Evolutionary conservation across 176 grass and related monocot genomes (phyloP), one percentile per base, ranked within the genome.

Genomic region (Leersia perrieri): DNA sequence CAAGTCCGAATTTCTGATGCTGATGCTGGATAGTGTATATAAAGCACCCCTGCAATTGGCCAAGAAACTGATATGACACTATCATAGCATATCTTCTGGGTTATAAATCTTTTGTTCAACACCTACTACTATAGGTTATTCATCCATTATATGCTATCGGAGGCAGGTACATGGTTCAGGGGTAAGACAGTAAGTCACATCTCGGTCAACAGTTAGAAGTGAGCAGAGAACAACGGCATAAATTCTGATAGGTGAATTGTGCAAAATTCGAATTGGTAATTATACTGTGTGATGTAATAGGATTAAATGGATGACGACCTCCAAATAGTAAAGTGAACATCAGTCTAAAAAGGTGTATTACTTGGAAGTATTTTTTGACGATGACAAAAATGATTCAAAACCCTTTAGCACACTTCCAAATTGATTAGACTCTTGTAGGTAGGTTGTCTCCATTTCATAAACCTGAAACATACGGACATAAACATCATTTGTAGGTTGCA

Each of bases 401-500:
- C 92, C 96, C 88, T 95, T 99, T 53, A 99, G 76, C 10, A 95
- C 92, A 15, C 96, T 99, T 86, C 96, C 96, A 44, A 89, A 93
- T 44, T 95, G 96, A 91, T 95, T 95, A 45, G 92, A 95, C 25
- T 99, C 96, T 90, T 99, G 96, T 73, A 99, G 86, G 60, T 99
- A 99, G 33, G 84, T 88, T 11, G 96, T 99, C 85, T 99, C 96
- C 88, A 99, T 91, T 83, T 99, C 96, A 88, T 99, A 99, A 65
- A 99, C 96, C 96, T 99, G 81, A 26, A 34, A 40, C 9, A 74
- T 55, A 57, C 7, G 64, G 15, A 51, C 16, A 40, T 63, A 71
- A 80, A 63, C 22, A 62, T 72, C 39, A 83, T 72, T 83, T 71
- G 41, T 63, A 44, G 1, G 7, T 57, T 39, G 40, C 53, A 62